Conservation (phyloP, 164 flowering plant species). For the Dillenia turbinata region DNA sequence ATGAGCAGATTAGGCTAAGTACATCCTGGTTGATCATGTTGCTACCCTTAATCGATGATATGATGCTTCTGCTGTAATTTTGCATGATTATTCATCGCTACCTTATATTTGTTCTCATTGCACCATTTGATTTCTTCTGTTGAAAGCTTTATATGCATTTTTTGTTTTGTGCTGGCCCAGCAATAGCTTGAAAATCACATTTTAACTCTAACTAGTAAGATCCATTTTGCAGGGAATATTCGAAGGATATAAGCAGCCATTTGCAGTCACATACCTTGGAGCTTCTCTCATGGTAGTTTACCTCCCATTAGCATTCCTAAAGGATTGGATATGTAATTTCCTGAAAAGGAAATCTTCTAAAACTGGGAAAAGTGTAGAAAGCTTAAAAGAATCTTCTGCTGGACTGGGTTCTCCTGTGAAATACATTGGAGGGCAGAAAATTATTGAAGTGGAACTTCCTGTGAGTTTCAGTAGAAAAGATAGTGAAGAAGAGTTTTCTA, state of each 20-base stretch:
- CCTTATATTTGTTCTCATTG: too few species aligned
- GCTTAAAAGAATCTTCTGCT: conserved; percentile 26
- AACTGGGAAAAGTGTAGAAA: conserved; percentile 40
- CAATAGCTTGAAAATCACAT: too few species aligned
- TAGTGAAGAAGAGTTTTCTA: conserved; percentile 57
- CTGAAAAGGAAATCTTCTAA: conserved; percentile 53
- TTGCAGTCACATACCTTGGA: conserved; percentile 95
- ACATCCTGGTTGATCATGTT: too few species aligned
- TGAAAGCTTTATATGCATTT: too few species aligned
- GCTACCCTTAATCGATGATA: too few species aligned
- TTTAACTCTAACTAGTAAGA: background rate
- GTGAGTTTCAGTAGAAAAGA: conserved; percentile 54
- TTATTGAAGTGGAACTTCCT: conserved; percentile 60
- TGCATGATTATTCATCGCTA: too few species aligned
- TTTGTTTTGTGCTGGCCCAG: too few species aligned
- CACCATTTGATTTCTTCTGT: too few species aligned
- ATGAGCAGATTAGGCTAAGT: too few species aligned
- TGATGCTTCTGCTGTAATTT: too few species aligned
- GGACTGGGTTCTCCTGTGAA: conserved; percentile 48
- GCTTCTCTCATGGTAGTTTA: conserved; percentile 95
- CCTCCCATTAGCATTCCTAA: conserved; percentile 85
- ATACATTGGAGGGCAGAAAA: conserved; percentile 36
- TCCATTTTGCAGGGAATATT: conserved; percentile 57
- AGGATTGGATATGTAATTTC: conserved; percentile 61
- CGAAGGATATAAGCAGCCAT: conserved; percentile 85